Evolutionary conservation across 805 yeast species (phyloP), one percentile per base, ranked within the genome.

Genomic region (Kodamaea kakaduensis): DNA sequence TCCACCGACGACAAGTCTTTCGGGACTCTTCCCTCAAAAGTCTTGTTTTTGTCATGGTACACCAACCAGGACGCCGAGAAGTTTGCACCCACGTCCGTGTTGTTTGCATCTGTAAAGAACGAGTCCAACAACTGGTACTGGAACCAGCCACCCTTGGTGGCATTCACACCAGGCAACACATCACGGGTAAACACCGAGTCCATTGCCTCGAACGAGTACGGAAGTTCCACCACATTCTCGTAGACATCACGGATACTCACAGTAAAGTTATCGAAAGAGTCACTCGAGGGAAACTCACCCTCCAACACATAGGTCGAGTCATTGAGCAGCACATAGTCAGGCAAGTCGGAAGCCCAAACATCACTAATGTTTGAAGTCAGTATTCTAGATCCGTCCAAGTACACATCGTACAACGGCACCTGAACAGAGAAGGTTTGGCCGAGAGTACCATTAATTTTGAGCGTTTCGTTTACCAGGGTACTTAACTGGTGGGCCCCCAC

Each of bases 401-500:
- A 75, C 19, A 90, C 77, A 34, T 72, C 64, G 29, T 84, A 53
- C n/a, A 66, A 44, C 1, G 96, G 96, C 15, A 88, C 63, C 2
- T 67, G 54, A 40, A 76, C 69, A 17, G 67, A 51, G 47, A 90
- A 69, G 0, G 57, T 48, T 21, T 75, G 71, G 31, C 78, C 77
- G 15, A 71, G 73, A 5, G 93, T 81, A 2, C 87, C 89, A 47
- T 84, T 84, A 39, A 84, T 67, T 15, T 68, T 57, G 18, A 77
- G 59, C 1, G 77, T 69, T 31, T 72, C 70, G 40, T 83, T 75
- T 24, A 78, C 52, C 15, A 79, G 67, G 1, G 93, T 81, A 24
- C 87, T 71, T 43, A 93, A 69, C 43, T 75, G 81, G 56, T 93
- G 96, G 7, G 94, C 96, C 26, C 98, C 98, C 23, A 90, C 82